A percentile compares a stretch with the other conserved stretches of the same genome.
Conservation (phyloP, 768 basidiomycete species). For the Lactifluus rugatus region DNA sequence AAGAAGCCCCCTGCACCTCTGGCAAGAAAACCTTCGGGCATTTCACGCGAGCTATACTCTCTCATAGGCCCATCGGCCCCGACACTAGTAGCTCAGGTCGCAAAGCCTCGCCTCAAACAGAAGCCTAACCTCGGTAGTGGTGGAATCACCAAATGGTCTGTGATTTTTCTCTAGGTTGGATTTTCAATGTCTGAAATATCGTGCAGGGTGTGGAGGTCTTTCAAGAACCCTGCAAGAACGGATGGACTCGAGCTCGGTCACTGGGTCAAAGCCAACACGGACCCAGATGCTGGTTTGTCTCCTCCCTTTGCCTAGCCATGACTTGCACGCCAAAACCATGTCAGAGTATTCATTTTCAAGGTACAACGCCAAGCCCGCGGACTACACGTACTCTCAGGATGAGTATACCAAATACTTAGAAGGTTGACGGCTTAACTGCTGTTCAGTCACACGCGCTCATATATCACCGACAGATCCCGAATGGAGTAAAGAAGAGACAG, state of each 20-base stretch:
- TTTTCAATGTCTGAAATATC: background rate
- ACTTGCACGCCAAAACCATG: background rate
- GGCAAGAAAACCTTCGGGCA: conserved; percentile 72
- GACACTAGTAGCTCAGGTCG: conserved; percentile 65
- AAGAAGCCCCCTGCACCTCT: conserved; percentile 31
- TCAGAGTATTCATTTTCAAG: conserved; percentile 74
- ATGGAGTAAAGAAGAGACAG: conserved; percentile 92
- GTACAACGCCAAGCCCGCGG: conserved; percentile 61
- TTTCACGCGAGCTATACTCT: conserved; percentile 85
- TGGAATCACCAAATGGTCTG: conserved; percentile 63
- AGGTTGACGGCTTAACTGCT: conserved; percentile 36
- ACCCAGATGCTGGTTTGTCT: conserved; percentile 44
- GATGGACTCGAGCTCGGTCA: conserved; percentile 67
- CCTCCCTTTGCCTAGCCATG: background rate
- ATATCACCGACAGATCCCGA: conserved; percentile 44
- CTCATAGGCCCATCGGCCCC: conserved; percentile 94
- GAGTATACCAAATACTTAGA: conserved; percentile 78
- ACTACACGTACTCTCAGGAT: conserved; percentile 70
- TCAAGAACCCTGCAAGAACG: conserved; percentile 61
- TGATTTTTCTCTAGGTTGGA: background rate
- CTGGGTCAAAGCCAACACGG: conserved; percentile 64
- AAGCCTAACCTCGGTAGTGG: conserved; percentile 65
- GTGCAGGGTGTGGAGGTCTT: conserved; percentile 65
- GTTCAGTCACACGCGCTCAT: background rate
- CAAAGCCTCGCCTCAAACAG: conserved; percentile 79